A percentile compares a stretch with the other conserved stretches of the same genome.
Evolutionary conservation across 345 rosid species (phyloP).

Genomic region (Atalantia buxifolia): DNA sequence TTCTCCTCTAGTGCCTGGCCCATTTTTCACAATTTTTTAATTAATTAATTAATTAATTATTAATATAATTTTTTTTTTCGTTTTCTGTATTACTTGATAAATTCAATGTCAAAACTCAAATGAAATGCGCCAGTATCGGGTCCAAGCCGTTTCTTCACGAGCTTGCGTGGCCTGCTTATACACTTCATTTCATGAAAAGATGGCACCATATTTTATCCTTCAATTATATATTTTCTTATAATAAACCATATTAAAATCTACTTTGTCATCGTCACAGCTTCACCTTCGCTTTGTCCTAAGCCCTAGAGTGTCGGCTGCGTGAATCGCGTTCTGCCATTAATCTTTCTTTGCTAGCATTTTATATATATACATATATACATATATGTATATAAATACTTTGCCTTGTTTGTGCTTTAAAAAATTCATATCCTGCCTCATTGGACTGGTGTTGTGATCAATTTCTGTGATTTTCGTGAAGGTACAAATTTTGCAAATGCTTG

Average conservation of each 20-base stretch:
- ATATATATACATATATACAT: background rate
- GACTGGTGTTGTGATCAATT: background rate
- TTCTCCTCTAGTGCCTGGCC: slow-evolving; percentile 17
- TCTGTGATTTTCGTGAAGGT: background rate
- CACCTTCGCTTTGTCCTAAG: background rate
- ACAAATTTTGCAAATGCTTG: background rate
- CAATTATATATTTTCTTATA: background rate
- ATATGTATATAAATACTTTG: background rate
- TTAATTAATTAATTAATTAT: too few species aligned
- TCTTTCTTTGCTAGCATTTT: background rate
- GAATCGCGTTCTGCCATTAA: slow-evolving; percentile 33
- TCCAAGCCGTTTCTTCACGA: slow-evolving; percentile 12
- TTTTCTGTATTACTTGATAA: background rate
- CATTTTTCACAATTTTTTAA: background rate
- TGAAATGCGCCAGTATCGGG: background rate
- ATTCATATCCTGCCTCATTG: background rate
- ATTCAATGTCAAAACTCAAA: background rate
- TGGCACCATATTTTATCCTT: background rate
- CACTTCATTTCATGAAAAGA: background rate
- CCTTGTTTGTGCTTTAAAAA: background rate
- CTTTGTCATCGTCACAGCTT: slow-evolving; percentile 8
- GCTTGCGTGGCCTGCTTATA: slow-evolving; percentile 1
- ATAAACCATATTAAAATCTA: background rate
- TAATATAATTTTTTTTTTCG: background rate
- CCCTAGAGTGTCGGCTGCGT: slow-evolving; percentile 19